These are phyloP conservation scores for Cyclaneusma minus DNA, from an alignment of 2,329 filamentous ascomycete genomes.

Conservation along the genomic window DNA sequence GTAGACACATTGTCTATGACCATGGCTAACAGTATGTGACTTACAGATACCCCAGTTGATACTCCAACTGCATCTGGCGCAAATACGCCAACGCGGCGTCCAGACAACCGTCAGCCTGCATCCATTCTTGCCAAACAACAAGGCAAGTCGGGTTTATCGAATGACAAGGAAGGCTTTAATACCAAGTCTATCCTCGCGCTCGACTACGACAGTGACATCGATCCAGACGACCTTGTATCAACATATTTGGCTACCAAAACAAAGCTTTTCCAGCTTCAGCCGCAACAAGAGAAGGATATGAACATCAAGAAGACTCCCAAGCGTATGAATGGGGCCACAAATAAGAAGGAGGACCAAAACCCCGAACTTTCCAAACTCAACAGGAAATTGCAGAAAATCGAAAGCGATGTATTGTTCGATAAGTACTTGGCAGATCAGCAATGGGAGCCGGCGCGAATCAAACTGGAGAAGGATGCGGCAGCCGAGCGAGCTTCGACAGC, in stretches of 20 bases:
- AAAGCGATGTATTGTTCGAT: constrained; percentile 66
- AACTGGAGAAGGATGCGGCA: constrained; percentile 46
- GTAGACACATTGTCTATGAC: constrained; percentile 1
- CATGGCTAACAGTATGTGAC: constrained; percentile 4
- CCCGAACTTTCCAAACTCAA: constrained; percentile 51
- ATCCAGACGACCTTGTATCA: constrained; percentile 60
- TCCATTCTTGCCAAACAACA: no score
- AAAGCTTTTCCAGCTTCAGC: constrained; percentile 46
- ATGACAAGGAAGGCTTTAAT: no score
- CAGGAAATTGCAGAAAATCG: constrained; percentile 61
- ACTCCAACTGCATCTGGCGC: constrained; percentile 17
- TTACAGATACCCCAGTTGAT: constrained; percentile 15
- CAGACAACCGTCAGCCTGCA: no score
- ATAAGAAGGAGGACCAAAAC: constrained; percentile 14
- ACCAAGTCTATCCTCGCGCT: constrained; percentile 20
- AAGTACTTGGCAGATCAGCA: constrained; percentile 44
- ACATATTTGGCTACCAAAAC: constrained; percentile 63
- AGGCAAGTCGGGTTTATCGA: no score
- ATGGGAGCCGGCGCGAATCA: constrained; percentile 45
- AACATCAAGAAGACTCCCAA: constrained; percentile 3
- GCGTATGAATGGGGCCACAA: constrained; percentile 7
- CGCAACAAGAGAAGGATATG: constrained; percentile 26
- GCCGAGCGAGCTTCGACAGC: constrained; percentile 20
- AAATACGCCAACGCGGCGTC: constrained; percentile 17
- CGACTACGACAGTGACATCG: constrained; percentile 53